Base-by-base conservation (phyloP, 2,329 filamentous ascomycete species). In the Trichoderma harzianum region DNA sequence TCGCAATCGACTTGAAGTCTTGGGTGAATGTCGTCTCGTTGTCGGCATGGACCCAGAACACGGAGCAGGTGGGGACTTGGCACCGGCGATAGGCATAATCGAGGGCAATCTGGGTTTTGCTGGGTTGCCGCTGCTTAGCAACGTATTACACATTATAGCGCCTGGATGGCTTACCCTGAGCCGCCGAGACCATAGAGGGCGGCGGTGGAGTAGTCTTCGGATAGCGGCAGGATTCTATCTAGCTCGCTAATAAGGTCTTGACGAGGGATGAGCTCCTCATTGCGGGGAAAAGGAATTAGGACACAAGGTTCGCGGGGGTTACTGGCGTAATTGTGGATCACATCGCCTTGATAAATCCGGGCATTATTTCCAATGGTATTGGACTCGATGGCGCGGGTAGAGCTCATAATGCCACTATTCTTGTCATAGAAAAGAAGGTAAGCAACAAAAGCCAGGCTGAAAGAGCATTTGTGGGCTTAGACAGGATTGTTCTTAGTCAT, bases 11-110 rank as follows among this genome's bases (percentile, higher is more conserved):
- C 55, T 74, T 77, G 55, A 79, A 82, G 69, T 78, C 78, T 10
- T 77, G 74, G 0, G 70, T 60, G 58, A 83, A 81, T 5, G 77
- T 81, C 7, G 76, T 74, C 43, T 77, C 73, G 62, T 66, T 79
- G 63, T 80, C 76, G 16, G 80, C 81, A 69, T 81, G 79, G 1
- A 83, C 78, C 81, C 79, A 83, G 70, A 83, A 82, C 1, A 83
- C 75, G 0, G 78, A 81, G 62, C 78, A 79, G 5, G 58, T 21
- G 0, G 69, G 53, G 11, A 76, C 73, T 4, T 72, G 16, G 16
- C 72, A 71, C 67, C 75, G 75, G 5, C 68, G 66, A 69, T 81
- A 80, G 1, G 79, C 80, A 70, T 79, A 83, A 7, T 81, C 76
- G 1, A 82, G 73, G 1, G 81, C 80, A 14, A 83, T 76, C 63